Percentiles rank a stretch among this genome's conserved stretches.
phyloP scores from a whole-genome alignment of 2,329 filamentous ascomycete species.

The Fusarium odoratissimum region DNA sequence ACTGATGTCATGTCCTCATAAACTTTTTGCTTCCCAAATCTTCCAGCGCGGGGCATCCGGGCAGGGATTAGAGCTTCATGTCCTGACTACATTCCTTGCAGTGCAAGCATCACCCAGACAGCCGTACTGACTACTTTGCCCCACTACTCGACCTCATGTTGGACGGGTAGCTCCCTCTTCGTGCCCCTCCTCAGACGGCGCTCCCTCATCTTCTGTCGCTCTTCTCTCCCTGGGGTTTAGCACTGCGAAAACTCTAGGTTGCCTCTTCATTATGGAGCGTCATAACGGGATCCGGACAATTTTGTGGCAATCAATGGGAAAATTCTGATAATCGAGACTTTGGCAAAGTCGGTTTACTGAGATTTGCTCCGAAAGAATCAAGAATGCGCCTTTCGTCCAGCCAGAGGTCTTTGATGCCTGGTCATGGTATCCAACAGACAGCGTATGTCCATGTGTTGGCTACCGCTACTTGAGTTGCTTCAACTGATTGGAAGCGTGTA shows the following conservation, averaged over 20 bases:
- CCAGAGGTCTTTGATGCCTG: conserved; percentile 7
- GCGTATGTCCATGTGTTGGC: conserved; percentile 12
- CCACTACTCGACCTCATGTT: conserved; percentile 31
- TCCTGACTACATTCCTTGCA: conserved; percentile 26
- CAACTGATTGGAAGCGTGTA: conserved; percentile 15
- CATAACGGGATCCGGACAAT: conserved; percentile 11
- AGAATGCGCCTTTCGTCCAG: not conserved
- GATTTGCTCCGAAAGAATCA: not conserved
- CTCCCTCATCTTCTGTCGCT: conserved; percentile 31
- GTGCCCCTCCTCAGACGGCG: conserved; percentile 35
- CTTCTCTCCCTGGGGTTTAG: conserved; percentile 40
- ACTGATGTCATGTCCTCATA: conserved; percentile 48
- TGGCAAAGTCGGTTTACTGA: not conserved
- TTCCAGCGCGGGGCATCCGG: conserved; percentile 48
- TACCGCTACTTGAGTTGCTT: conserved; percentile 25
- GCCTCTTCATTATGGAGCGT: conserved; percentile 30
- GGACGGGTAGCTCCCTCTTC: conserved; percentile 30
- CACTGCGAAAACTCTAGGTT: conserved; percentile 25
- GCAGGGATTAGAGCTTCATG: conserved; percentile 26
- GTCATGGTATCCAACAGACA: conserved; percentile 14
- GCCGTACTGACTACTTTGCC: conserved; percentile 38
- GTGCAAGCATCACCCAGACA: rapidly evolving
- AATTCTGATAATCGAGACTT: conserved; percentile 12
- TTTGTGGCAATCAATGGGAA: conserved; percentile 30
- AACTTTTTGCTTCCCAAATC: conserved; percentile 43